Conservation (phyloP, 805 yeast genomes). For the Lipomyces chichibuensis region DNA sequence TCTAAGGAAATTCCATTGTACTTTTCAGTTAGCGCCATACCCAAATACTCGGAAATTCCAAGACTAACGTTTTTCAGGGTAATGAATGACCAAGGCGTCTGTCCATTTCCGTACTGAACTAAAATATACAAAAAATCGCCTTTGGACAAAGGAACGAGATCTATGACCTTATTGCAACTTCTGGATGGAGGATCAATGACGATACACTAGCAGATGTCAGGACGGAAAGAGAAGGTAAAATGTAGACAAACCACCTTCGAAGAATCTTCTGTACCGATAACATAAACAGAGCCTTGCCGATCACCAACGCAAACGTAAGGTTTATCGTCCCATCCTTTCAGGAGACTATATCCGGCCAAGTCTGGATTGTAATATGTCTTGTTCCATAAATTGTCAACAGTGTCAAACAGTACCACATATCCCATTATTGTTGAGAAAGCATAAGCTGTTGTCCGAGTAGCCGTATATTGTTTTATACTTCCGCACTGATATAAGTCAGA, state of each 20-base stretch:
- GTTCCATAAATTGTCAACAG: conserved; percentile 40
- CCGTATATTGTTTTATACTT: conserved; percentile 22
- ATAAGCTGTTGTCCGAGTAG: conserved; percentile 1
- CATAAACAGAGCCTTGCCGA: conserved; percentile 42
- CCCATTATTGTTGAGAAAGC: conserved; percentile 42
- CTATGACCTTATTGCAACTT: conserved; percentile 14
- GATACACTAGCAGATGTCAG: conserved; percentile 8
- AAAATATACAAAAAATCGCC: conserved; percentile 44
- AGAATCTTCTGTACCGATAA: conserved; percentile 29
- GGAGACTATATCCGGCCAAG: conserved; percentile 50
- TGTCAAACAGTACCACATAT: conserved; percentile 19
- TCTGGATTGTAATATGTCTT: conserved; percentile 37
- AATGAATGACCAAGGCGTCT: conserved; percentile 53
- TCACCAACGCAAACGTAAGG: conserved; percentile 38
- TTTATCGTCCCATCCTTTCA: conserved; percentile 46
- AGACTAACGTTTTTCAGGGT: conserved; percentile 40
- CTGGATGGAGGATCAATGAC: conserved; percentile 21
- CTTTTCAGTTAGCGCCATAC: not conserved
- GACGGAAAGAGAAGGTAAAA: not conserved
- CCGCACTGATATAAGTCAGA: conserved; percentile 14
- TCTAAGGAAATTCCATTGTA: conserved; percentile 1
- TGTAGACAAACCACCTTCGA: not conserved
- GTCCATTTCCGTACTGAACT: conserved; percentile 70
- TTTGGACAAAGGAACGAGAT: conserved; percentile 32
- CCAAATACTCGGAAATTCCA: conserved; percentile 35